Conservation (phyloP, 106 monocot species). For the Allium sativum region DNA sequence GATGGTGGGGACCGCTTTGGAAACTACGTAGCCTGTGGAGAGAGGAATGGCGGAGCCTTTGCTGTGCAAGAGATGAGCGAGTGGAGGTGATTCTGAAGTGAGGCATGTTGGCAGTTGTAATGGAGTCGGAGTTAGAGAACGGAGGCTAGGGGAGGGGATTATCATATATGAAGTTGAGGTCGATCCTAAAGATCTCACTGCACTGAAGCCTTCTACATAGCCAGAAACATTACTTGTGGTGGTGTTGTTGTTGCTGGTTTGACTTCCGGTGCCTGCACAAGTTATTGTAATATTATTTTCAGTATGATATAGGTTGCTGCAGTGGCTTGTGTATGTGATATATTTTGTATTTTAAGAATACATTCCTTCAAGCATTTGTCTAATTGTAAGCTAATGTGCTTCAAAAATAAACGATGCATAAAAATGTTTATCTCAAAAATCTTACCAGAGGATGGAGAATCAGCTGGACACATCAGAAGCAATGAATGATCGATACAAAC, state of each 20-base stretch:
- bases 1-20: conserved; percentile 50
- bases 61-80: conserved; percentile 90
- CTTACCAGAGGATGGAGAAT: conserved; percentile 49
- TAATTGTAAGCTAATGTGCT: too few species aligned
- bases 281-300: not conserved
- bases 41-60: conserved; percentile 80
- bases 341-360: too few species aligned
- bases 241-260: conserved; percentile 24
- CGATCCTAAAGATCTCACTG: conserved; percentile 65
- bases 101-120: conserved; percentile 79
- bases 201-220: conserved; percentile 84
- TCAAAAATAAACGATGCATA: not conserved
- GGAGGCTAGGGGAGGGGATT: conserved; percentile 59
- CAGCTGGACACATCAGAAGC: conserved; percentile 62
- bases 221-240: conserved; percentile 12
- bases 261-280: conserved; percentile 36
- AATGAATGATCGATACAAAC: conserved; percentile 77
- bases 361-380: too few species aligned
- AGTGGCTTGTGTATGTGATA: too few species aligned
- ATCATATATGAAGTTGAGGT: conserved; percentile 53
- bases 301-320: too few species aligned
- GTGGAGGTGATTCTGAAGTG: conserved; percentile 80
- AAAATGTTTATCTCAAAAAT: not conserved
- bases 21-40: conserved; percentile 53
- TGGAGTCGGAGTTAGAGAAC: conserved; percentile 44